Percentiles rank a stretch among this genome's conserved stretches.
Evolutionary conservation across 441 rosid species (phyloP).

Genomic region (Erodium chrysanthum): DNA sequence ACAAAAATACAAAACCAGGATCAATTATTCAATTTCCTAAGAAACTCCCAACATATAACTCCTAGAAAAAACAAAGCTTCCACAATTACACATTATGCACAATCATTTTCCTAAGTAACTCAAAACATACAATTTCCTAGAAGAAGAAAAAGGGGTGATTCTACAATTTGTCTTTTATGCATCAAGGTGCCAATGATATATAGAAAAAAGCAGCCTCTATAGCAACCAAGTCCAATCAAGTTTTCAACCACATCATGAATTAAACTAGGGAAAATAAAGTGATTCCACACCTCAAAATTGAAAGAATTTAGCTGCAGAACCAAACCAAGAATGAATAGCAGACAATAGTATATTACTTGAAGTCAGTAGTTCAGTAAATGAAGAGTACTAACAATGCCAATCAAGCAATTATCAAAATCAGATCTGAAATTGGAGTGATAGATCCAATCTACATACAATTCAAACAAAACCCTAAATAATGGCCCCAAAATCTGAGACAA

Average conservation of each 20-base stretch:
- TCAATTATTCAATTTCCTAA: not conserved
- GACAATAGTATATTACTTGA: not conserved
- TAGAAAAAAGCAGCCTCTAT: no score
- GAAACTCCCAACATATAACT: not conserved
- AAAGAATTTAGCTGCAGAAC: not conserved
- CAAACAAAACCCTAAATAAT: not conserved
- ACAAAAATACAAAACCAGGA: not conserved
- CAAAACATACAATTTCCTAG: not conserved
- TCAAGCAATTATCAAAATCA: not conserved
- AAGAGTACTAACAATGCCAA: not conserved
- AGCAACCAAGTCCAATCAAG: not conserved
- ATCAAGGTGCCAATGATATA: no score
- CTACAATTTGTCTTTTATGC: no score
- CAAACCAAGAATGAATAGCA: not conserved
- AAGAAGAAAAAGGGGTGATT: not conserved
- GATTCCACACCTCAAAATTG: not conserved
- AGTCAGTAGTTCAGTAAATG: not conserved
- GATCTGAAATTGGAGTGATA: not conserved
- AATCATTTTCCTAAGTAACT: not conserved
- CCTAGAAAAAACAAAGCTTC: not conserved
- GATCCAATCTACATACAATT: slow-evolving; percentile 5
- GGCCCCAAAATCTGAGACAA: not conserved
- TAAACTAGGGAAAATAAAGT: no score
- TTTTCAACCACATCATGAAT: not conserved
- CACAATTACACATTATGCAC: not conserved